Conservation (phyloP, 2,329 filamentous ascomycete genomes). For the Mollisiaceae sp. region DNA sequence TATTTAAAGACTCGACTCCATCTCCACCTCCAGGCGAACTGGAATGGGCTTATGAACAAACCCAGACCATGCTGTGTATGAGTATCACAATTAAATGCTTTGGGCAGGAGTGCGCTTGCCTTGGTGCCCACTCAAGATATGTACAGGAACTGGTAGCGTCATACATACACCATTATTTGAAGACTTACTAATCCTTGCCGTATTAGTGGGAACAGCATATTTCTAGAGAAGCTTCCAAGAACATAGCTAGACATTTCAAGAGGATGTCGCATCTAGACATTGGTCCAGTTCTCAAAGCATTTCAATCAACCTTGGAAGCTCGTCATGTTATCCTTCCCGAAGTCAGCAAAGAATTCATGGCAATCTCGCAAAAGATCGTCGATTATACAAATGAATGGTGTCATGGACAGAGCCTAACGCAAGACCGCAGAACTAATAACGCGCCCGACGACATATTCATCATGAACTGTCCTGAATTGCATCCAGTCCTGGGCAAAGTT, state of each 20-base stretch:
- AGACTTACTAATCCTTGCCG: neutral
- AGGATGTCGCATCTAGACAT: slow-evolving; percentile 8
- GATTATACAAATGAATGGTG: slow-evolving; percentile 20
- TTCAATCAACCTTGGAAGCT: slow-evolving; percentile 7
- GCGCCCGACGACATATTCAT: slow-evolving; percentile 13
- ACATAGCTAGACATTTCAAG: slow-evolving; percentile 4
- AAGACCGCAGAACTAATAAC: neutral
- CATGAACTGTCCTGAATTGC: slow-evolving; percentile 17
- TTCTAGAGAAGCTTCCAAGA: slow-evolving; percentile 10
- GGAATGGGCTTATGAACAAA: slow-evolving; percentile 21
- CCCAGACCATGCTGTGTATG: slow-evolving; percentile 15
- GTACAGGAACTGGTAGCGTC: slow-evolving; percentile 19
- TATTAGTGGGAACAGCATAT: slow-evolving; percentile 10
- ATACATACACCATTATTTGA: neutral
- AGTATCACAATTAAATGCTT: slow-evolving; percentile 13
- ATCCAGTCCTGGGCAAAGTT: slow-evolving; percentile 10
- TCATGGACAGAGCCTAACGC: neutral
- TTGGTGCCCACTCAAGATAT: slow-evolving; percentile 2
- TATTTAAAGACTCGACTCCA: slow-evolving; percentile 16
- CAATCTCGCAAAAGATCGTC: slow-evolving; percentile 12
- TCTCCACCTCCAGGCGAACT: slow-evolving; percentile 6
- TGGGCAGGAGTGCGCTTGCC: slow-evolving; percentile 15
- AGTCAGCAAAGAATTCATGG: slow-evolving; percentile 7
- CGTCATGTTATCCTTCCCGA: slow-evolving; percentile 14
- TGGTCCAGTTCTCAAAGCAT: slow-evolving; percentile 6